Percentiles rank a stretch among this genome's conserved stretches.
Evolutionary conservation across 495 filamentous ascomycete species (phyloP).

Genomic region (Tirmania nivea): DNA sequence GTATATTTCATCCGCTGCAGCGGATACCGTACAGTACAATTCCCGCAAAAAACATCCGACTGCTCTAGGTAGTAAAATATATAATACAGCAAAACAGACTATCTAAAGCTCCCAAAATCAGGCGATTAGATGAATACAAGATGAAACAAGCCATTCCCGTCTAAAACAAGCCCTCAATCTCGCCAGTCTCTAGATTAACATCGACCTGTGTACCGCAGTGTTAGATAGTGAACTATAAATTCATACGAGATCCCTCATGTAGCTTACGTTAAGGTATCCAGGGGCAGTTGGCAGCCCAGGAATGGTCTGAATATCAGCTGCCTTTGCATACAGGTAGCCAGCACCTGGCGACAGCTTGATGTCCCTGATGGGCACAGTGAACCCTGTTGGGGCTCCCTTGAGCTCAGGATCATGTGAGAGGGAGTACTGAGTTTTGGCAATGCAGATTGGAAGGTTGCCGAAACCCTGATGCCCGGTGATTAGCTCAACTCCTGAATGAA

Average conservation of each 20-base stretch:
- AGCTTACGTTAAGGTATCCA: slow-evolving; percentile 67
- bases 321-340: slow-evolving; percentile 68
- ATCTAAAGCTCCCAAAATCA: too few relatives aligned
- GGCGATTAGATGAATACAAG: too few relatives aligned
- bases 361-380: slow-evolving; percentile 86
- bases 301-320: slow-evolving; percentile 95
- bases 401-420: slow-evolving; percentile 81
- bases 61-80: too few relatives aligned
- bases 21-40: too few relatives aligned
- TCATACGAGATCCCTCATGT: neutral
- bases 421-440: slow-evolving; percentile 96
- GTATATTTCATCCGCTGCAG: too few relatives aligned
- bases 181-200: slow-evolving; percentile 76
- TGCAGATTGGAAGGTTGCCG: slow-evolving; percentile 77
- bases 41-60: too few relatives aligned
- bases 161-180: slow-evolving; percentile 90
- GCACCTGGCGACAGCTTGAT: slow-evolving; percentile 84
- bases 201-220: slow-evolving; percentile 24
- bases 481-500: too few relatives aligned
- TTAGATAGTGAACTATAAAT: neutral
- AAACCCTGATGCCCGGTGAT: slow-evolving; percentile 31
- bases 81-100: too few relatives aligned
- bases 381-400: slow-evolving; percentile 91
- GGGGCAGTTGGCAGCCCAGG: slow-evolving; percentile 88
- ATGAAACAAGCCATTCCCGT: neutral